A percentile compares a stretch with the other conserved stretches of the same genome.
These are phyloP conservation scores for Pistacia vera DNA, from an alignment of 345 rosid species.

Conservation along the genomic window DNA sequence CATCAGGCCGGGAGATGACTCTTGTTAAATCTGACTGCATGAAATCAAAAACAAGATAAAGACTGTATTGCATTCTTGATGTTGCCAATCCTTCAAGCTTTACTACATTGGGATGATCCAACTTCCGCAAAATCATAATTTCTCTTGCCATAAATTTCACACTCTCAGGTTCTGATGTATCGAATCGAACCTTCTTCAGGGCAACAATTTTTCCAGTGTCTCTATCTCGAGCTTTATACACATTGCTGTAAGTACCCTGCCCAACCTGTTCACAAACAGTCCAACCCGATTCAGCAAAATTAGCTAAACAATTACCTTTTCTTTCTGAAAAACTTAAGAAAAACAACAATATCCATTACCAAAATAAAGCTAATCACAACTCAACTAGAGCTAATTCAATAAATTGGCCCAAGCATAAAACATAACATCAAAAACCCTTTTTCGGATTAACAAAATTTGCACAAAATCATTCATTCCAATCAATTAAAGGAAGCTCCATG, in stretches of 20 bases:
- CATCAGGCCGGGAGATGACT: slow-evolving; percentile 47
- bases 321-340: slow-evolving; percentile 7
- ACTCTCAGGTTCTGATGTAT: slow-evolving; percentile 74
- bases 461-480: not conserved
- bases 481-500: not conserved
- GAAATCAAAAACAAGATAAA: slow-evolving; percentile 71
- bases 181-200: slow-evolving; percentile 74
- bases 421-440: not conserved
- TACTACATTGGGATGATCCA: slow-evolving; percentile 74
- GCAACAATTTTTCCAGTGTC: slow-evolving; percentile 77
- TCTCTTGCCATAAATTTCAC: slow-evolving; percentile 78
- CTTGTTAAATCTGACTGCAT: slow-evolving; percentile 61
- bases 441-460: not conserved
- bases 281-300: not conserved
- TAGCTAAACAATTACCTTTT: not conserved
- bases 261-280: slow-evolving; percentile 43
- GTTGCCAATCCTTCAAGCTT: slow-evolving; percentile 78
- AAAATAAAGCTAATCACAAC: not conserved
- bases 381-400: slow-evolving; percentile 5
- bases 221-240: slow-evolving; percentile 71
- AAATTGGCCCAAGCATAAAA: not conserved
- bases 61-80: slow-evolving; percentile 70
- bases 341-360: not conserved
- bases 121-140: slow-evolving; percentile 57
- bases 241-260: slow-evolving; percentile 78